Base-by-base conservation (phyloP, 352 stramenopile species). In the Phytophthora fragariae region DNA sequence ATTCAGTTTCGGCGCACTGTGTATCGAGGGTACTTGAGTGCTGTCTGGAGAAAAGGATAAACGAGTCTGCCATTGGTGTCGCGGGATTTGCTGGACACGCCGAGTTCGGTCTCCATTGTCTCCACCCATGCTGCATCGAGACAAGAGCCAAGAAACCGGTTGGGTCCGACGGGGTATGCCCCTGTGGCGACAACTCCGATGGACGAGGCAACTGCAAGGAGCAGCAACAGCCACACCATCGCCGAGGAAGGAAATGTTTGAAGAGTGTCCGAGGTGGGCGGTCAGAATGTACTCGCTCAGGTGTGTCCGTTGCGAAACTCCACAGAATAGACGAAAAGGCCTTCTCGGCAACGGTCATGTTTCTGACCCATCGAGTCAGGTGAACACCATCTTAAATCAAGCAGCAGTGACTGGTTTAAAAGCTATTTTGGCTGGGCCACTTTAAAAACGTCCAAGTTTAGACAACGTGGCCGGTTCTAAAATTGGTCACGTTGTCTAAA, bases 71-170 rank as follows among this genome's bases (percentile, higher is more conserved):
- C 72, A 37, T 57, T 70, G 0, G 63, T 29, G 44, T 86, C 73
- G 8, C 79, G 75, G 9, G 70, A 62, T 19, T 58, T 57, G 17
- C 59, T 60, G 0, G 72, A 72, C 5, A 86, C 39, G 0, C 59
- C 57, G 14, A 73, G 61, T n/a, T 70, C 50, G 0, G 24, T 15
- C 63, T 83, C 75, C 56, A 82, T 76, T 14, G 56, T 29, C 12
- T 35, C 11, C 29, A 85, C 82, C 84, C 84, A 90, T 1, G 31
- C 24, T 1, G 72, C 29, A 14, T 62, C 73, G 5, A 91, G 72
- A 54, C 84, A 91, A 1, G 82, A 78, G 21, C 80, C 82, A 2
- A 90, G 62, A 27, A 88, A 86, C 12, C 77, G 71, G 47, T 87
- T 88, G 2, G 77, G 77, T 17, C 69, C 63, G 14, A 72, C 5